A percentile compares a stretch with the other conserved stretches of the same genome.
Evolutionary conservation across 805 yeast species (phyloP).

Genomic region (Yarrowia hollandica): DNA sequence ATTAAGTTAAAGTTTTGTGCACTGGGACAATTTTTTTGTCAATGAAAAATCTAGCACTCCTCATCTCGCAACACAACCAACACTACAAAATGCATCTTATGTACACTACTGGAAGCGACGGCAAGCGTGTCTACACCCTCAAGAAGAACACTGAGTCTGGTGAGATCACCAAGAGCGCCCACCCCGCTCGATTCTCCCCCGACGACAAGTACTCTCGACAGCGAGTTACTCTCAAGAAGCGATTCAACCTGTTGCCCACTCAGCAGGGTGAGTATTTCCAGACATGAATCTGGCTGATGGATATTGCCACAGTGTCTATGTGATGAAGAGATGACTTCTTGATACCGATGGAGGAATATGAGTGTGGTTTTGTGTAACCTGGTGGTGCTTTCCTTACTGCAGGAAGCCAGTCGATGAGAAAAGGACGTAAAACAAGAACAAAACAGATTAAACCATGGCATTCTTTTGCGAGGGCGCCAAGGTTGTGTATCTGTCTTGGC

Average conservation of each 20-base stretch:
- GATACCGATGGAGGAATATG: too few relatives aligned
- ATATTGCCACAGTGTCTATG: background rate
- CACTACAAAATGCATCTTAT: slow-evolving; percentile 82
- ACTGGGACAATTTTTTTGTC: slow-evolving; percentile 24
- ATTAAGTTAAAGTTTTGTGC: slow-evolving; percentile 14
- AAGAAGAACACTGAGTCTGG: slow-evolving; percentile 79
- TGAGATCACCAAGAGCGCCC: slow-evolving; percentile 97
- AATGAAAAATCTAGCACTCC: slow-evolving; percentile 1
- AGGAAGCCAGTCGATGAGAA: too few relatives aligned
- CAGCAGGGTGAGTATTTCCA: slow-evolving; percentile 53
- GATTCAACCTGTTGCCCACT: slow-evolving; percentile 85
- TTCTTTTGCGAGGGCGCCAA: too few relatives aligned
- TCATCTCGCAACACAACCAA: background rate
- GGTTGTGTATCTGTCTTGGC: too few relatives aligned
- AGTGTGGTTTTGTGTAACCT: too few relatives aligned
- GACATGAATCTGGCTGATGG: too few relatives aligned
- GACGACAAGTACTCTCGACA: slow-evolving; percentile 99
- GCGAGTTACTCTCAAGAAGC: slow-evolving; percentile 96
- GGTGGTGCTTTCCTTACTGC: too few relatives aligned
- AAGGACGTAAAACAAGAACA: too few relatives aligned
- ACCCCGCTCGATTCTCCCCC: slow-evolving; percentile 99
- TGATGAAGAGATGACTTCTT: background rate
- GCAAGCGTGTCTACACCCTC: slow-evolving; percentile 93
- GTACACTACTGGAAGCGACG: slow-evolving; percentile 94
- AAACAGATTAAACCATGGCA: too few relatives aligned